Percentiles rank a stretch among this genome's conserved stretches.
Conservation (phyloP, 1,284 basidiomycete genomes). For the Pseudozyma sp. region DNA sequence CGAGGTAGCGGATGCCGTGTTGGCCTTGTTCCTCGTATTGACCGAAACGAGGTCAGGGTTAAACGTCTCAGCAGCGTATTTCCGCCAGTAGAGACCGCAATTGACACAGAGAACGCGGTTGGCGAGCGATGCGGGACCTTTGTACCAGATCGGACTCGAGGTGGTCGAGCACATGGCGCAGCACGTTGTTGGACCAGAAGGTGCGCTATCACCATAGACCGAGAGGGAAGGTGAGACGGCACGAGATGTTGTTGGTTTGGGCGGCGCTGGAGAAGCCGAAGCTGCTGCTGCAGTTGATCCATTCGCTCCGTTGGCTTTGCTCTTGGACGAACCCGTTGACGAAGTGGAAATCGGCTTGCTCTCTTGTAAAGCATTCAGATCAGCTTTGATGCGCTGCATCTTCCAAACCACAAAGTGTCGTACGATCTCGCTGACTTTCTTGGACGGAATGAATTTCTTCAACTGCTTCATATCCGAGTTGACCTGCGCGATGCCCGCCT, state of each 20-base stretch:
- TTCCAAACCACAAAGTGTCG: constrained; percentile 88
- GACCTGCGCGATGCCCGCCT: constrained; percentile 78
- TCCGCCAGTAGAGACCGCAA: constrained; percentile 68
- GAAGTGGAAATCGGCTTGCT: constrained; percentile 8
- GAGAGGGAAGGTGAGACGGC: constrained; percentile 61
- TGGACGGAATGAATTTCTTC: constrained; percentile 78
- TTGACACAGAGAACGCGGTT: constrained; percentile 62
- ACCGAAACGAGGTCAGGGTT: constrained; percentile 53
- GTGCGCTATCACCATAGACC: constrained; percentile 43
- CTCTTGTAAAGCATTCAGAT: constrained; percentile 31
- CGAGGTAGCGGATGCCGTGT: constrained; percentile 30
- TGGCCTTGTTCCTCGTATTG: constrained; percentile 46
- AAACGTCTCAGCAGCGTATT: constrained; percentile 65
- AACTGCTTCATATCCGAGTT: constrained; percentile 83
- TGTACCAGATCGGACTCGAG: constrained; percentile 63
- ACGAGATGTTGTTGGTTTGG: constrained; percentile 48
- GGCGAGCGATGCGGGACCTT: constrained; percentile 52
- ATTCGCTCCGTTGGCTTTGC: constrained; percentile 21
- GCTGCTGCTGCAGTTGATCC: constrained; percentile 17
- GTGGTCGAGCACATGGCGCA: constrained; percentile 65
- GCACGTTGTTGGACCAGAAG: constrained; percentile 25
- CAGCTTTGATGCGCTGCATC: constrained; percentile 71
- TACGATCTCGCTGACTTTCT: constrained; percentile 81
- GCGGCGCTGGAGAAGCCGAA: not conserved
- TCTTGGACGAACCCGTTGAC: constrained; percentile 5